Conservation (phyloP, 345 rosid species). For the Hibiscus tridactylites region DNA sequence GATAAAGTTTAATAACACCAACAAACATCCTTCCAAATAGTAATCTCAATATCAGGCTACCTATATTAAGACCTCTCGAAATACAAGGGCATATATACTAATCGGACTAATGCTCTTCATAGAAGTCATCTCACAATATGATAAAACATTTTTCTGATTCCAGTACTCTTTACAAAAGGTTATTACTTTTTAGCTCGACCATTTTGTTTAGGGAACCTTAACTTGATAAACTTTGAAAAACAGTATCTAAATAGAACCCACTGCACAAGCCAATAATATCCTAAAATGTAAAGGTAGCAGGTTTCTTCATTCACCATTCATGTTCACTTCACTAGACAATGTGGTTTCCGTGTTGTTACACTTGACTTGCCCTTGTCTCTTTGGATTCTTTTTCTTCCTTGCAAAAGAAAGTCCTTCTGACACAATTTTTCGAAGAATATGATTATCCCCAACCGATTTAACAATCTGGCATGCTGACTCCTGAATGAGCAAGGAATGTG, state of each 20-base stretch:
- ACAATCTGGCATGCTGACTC: slow-evolving; percentile 77
- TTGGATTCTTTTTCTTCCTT: slow-evolving; percentile 39
- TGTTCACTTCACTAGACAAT: slow-evolving; percentile 20
- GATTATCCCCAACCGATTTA: slow-evolving; percentile 55
- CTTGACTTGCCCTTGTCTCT: slow-evolving; percentile 31
- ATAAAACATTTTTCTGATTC: slow-evolving; percentile 1
- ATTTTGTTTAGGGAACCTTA: background rate
- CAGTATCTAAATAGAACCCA: background rate
- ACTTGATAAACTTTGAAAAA: background rate
- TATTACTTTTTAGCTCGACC: background rate
- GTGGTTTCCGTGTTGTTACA: slow-evolving; percentile 25
- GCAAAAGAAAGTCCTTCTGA: slow-evolving; percentile 51
- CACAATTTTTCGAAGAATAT: slow-evolving; percentile 46
- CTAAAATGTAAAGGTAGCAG: background rate
- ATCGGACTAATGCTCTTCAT: background rate
- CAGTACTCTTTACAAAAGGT: background rate
- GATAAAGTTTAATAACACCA: background rate
- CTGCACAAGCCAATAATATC: background rate
- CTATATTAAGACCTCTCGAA: background rate
- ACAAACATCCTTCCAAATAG: background rate
- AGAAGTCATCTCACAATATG: slow-evolving; percentile 4
- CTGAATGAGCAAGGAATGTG: slow-evolving; percentile 27
- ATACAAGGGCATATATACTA: background rate
- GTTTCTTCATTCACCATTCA: slow-evolving; percentile 27
- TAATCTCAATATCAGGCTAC: background rate